These are phyloP conservation scores for Fusarium nisikadoi DNA, from an alignment of 2,329 filamentous ascomycete species.

Conservation along the genomic window DNA sequence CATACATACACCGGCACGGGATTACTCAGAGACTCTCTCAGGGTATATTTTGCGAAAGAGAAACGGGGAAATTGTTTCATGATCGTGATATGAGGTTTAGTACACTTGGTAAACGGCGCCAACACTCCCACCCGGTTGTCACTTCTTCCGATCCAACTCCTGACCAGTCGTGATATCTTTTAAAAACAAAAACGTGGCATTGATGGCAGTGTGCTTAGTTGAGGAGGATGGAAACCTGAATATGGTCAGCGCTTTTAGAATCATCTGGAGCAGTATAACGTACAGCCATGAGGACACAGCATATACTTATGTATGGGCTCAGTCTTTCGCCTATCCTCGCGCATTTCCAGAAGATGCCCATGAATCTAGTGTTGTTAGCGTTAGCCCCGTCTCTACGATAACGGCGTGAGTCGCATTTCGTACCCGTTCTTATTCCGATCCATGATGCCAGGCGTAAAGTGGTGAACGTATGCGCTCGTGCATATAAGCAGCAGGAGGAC, in stretches of 20 bases:
- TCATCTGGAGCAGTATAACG: constrained; percentile 38
- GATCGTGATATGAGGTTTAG: constrained; percentile 11
- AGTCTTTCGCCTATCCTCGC: constrained; percentile 91
- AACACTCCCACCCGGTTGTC: constrained; percentile 7
- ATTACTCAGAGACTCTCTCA: background rate
- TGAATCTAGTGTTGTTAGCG: constrained; percentile 62
- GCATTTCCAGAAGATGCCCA: constrained; percentile 95
- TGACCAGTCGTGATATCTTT: constrained; percentile 37
- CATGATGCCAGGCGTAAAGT: constrained; percentile 87
- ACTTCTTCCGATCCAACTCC: constrained; percentile 29
- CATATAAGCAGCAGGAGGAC: constrained; percentile 96
- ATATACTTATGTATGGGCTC: constrained; percentile 94
- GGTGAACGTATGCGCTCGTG: constrained; percentile 93
- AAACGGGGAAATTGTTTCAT: constrained; percentile 17
- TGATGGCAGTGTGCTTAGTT: constrained; percentile 46
- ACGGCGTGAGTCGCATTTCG: constrained; percentile 36
- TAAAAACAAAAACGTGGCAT: constrained; percentile 27
- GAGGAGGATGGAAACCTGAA: constrained; percentile 51
- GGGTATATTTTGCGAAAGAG: constrained; percentile 8
- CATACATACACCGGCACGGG: constrained; percentile 2
- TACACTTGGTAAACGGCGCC: constrained; percentile 19
- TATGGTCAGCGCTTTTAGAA: background rate
- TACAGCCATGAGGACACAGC: constrained; percentile 94
- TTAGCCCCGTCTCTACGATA: constrained; percentile 20
- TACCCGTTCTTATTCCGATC: constrained; percentile 94